phyloP scores from a whole-genome alignment of 2,329 filamentous ascomycete species.

The Massarina eburnea region DNA sequence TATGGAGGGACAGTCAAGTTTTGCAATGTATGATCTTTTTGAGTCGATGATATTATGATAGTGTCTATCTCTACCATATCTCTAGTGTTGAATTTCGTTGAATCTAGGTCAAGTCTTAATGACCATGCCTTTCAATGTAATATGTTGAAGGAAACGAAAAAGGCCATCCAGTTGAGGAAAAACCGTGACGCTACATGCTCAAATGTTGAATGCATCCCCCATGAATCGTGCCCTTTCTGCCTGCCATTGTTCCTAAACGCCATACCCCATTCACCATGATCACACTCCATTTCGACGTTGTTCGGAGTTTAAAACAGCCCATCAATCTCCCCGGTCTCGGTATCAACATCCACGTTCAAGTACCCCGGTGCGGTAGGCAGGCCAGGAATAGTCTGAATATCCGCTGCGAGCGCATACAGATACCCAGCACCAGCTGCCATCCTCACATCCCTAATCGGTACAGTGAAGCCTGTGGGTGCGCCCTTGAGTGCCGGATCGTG shows the following conservation, averaged over 20 bases:
- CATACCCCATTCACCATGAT: background rate
- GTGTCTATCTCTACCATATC: background rate
- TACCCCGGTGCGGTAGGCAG: conserved; percentile 94
- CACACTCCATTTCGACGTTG: too few species aligned
- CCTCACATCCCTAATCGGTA: conserved; percentile 91
- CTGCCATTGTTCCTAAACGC: too few species aligned
- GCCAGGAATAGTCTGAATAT: conserved; percentile 97
- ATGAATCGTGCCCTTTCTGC: background rate
- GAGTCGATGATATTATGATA: too few species aligned
- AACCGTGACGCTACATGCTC: background rate
- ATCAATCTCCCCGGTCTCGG: conserved; percentile 56
- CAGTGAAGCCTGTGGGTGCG: conserved; percentile 88
- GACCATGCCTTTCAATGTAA: background rate
- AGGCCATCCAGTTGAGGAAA: background rate
- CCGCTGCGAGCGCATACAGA: conserved; percentile 85
- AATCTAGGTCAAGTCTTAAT: background rate
- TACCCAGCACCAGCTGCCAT: conserved; percentile 87
- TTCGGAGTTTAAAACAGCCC: conserved; percentile 73
- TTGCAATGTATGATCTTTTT: too few species aligned
- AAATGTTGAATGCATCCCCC: background rate
- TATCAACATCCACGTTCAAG: conserved; percentile 78
- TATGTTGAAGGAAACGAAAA: background rate
- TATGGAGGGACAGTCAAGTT: too few species aligned
- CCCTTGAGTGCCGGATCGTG: conserved; percentile 94
- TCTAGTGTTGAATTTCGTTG: background rate